Evolutionary conservation across 2,329 filamentous ascomycete genomes (phyloP).

Genomic region (Fonsecaea erecta): DNA sequence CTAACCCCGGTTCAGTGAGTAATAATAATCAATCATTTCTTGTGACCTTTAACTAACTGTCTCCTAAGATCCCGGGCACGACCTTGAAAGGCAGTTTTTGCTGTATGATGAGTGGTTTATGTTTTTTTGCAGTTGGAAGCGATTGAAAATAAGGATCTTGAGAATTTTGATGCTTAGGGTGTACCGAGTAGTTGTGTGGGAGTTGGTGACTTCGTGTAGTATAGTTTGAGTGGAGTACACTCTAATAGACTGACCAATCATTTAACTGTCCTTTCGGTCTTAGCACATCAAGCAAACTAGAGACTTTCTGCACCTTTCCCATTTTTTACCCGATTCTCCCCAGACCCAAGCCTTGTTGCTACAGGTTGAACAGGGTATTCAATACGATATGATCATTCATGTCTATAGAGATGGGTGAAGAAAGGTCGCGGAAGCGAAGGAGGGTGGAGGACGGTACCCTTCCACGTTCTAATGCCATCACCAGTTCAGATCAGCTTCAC

Average conservation of each 20-base stretch:
- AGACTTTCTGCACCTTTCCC: not conserved
- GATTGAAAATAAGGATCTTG: too few relatives aligned
- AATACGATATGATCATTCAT: not conserved
- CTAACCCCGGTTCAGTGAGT: conserved; percentile 37
- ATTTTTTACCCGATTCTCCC: not conserved
- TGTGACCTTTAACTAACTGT: not conserved
- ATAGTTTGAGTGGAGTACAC: too few relatives aligned
- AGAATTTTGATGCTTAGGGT: too few relatives aligned
- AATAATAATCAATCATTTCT: not conserved
- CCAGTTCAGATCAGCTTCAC: conserved; percentile 67
- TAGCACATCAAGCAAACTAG: too few relatives aligned
- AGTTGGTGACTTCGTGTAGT: too few relatives aligned
- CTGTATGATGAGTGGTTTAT: not conserved
- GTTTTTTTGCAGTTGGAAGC: not conserved
- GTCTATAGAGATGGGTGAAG: conserved; percentile 6
- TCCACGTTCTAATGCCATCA: conserved; percentile 38
- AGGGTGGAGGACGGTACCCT: conserved; percentile 43
- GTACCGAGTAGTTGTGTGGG: too few relatives aligned
- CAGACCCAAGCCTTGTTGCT: not conserved
- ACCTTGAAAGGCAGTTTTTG: not conserved
- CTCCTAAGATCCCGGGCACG: conserved; percentile 1
- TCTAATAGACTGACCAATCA: too few relatives aligned
- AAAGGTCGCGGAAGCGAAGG: conserved; percentile 44
- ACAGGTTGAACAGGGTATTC: not conserved
- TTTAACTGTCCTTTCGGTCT: too few relatives aligned